Percentiles rank a stretch among this genome's conserved stretches.
phyloP scores from a whole-genome alignment of 1,284 basidiomycete species.

The Ceraceosorus guamensis region DNA sequence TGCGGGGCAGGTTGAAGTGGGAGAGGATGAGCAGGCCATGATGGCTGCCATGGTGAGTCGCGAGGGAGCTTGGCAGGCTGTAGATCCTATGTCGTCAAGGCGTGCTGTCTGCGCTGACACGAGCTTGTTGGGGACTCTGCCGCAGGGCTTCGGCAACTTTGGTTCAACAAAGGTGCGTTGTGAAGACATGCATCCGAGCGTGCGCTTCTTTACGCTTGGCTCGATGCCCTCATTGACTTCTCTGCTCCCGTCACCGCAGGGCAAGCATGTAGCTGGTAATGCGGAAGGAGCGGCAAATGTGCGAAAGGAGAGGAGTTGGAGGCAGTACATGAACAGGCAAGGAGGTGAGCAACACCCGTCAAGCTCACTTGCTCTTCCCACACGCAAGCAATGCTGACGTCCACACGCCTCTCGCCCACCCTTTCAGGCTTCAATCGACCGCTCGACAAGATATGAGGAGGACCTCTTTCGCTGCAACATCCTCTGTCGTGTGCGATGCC shows the following conservation, averaged over 20 bases:
- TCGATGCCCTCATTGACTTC: neutral
- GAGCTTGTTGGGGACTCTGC: too few species aligned
- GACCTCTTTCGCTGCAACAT: too few species aligned
- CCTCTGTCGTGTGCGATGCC: too few species aligned
- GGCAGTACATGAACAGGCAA: conserved; percentile 78
- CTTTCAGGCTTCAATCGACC: neutral
- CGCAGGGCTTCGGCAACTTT: conserved; percentile 11
- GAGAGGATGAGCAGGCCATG: neutral
- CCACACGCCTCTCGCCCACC: neutral
- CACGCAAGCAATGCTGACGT: too few species aligned
- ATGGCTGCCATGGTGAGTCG: neutral
- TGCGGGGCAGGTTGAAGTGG: too few species aligned
- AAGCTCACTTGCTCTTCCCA: neutral
- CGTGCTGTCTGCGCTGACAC: too few species aligned
- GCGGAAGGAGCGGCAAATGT: conserved; percentile 58
- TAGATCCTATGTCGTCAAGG: too few species aligned
- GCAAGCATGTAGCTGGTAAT: conserved; percentile 64
- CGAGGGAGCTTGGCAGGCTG: too few species aligned
- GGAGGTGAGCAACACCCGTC: neutral
- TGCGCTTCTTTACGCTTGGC: neutral
- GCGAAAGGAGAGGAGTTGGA: conserved; percentile 86
- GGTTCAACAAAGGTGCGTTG: conserved; percentile 13
- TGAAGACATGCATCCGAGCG: neutral
- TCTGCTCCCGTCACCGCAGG: conserved; percentile 1
- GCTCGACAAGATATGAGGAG: neutral